Conservation (phyloP, 352 stramenopile species). For the Phytophthora fragariae region DNA sequence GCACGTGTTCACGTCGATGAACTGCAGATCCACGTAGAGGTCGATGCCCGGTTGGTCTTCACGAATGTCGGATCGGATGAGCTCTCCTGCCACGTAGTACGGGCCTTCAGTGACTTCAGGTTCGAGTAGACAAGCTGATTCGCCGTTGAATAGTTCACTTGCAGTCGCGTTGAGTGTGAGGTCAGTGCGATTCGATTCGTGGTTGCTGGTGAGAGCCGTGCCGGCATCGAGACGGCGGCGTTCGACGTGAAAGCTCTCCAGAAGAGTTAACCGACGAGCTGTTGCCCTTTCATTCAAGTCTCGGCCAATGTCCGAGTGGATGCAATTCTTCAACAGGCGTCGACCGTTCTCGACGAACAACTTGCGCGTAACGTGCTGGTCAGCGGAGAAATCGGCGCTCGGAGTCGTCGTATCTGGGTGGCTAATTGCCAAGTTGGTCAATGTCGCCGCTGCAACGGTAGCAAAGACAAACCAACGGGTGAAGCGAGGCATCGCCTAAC, state of each 20-base stretch:
- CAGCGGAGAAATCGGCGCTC: neutral
- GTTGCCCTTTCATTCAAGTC: no score
- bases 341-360: no score
- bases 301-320: no score
- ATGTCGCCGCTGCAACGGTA: conserved; percentile 6
- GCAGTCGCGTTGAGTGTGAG: conserved; percentile 15
- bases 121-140: conserved; percentile 24
- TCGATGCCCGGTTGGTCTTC: conserved; percentile 33
- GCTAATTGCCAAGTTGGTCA: conserved; percentile 3
- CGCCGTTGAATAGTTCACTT: conserved; percentile 22
- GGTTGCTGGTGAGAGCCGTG: no score
- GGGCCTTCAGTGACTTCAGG: conserved; percentile 32
- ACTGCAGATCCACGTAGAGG: conserved; percentile 32
- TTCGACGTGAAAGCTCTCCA: no score
- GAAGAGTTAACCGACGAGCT: no score
- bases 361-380: no score
- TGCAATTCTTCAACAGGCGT: no score
- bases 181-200: neutral
- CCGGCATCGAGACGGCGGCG: no score
- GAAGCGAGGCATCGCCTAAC: conserved; percentile 15
- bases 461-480: neutral
- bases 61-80: conserved; percentile 33
- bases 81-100: conserved; percentile 34
- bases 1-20: conserved; percentile 29
- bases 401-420: conserved; percentile 5